Evolutionary conservation across 2,329 filamentous ascomycete species (phyloP), one percentile per base, ranked within the genome.

Genomic region (Arthroderma uncinatum): DNA sequence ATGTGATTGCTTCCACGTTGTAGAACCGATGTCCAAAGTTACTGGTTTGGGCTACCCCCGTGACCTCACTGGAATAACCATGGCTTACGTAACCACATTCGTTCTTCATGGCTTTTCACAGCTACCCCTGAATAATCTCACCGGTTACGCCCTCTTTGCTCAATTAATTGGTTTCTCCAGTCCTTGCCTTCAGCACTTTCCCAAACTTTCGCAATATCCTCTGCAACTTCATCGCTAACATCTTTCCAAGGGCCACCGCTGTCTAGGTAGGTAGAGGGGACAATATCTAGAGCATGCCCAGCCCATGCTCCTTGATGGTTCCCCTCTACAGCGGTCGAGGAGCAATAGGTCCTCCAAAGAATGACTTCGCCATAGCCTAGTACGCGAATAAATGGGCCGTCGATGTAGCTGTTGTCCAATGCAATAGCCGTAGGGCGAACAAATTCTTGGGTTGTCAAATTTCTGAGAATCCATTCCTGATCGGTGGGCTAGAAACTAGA

Each of bases 341-440:
- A 48, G 37, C 42, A 58, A 54, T 44, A 58, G 33, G 37, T 44
- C 39, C 53, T 55, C n/a, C n/a, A n/a, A n/a, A 16, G 56, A 23
- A 60, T 48, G n/a, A 58, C 53, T 40, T 60, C 55, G n/a, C 23
- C 52, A 42, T 55, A 59, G 12, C 58, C 55, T 19, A 57, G 37
- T 33, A 57, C 30, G 19, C 56, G 39, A 34, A 59, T 57, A 28
- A 59, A 42, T 8, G 53, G 58, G 16, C 58, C 55, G 33, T 50
- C 30, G 16, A 57, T 56, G 34, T 56, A 53, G 30, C 47, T 48
- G 14, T 36, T 53, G 7, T 54, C 50, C 33, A 59, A 55, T 30
- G 58, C 58, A 14, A 59, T 53, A 36, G 21, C 47, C 40, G 44
- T 54, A 10, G 58, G 52, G 25, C 42, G 53, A 21, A 59, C 55